Percentiles rank a stretch among this genome's conserved stretches.
phyloP scores from a whole-genome alignment of 225 moss, liverwort and hornwort genomes.

The Sphagnum tenellum region DNA sequence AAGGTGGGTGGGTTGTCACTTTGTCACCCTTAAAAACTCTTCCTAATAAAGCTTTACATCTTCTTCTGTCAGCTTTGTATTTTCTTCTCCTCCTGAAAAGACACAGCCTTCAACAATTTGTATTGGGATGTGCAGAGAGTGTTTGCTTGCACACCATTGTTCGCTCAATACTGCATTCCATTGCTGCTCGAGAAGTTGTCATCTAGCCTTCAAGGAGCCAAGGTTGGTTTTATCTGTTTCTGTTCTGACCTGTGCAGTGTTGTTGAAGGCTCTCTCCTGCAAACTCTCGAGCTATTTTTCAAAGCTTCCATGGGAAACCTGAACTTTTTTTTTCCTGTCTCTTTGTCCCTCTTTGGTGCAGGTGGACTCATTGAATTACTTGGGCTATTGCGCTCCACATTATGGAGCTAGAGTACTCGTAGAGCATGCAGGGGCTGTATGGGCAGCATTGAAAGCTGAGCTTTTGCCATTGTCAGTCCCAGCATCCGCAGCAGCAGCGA shows the following conservation, averaged over 20 bases:
- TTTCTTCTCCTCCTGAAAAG: no score
- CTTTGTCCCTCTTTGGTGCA: slow-evolving; percentile 15
- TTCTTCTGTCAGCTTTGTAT: no score
- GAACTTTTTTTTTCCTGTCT: neutral
- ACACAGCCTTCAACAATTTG: no score
- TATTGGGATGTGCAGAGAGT: slow-evolving; percentile 26
- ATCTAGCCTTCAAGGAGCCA: slow-evolving; percentile 60
- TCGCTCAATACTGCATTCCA: slow-evolving; percentile 62
- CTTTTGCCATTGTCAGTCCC: slow-evolving; percentile 34
- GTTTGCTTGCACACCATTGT: slow-evolving; percentile 53
- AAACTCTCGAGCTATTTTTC: neutral
- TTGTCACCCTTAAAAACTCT: no score
- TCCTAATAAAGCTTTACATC: no score
- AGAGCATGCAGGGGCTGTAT: slow-evolving; percentile 33
- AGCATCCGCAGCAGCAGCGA: slow-evolving; percentile 15
- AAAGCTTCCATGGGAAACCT: neutral
- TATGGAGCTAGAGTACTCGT: slow-evolving; percentile 32
- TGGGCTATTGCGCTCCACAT: slow-evolving; percentile 51
- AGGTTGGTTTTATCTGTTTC: slow-evolving; percentile 34
- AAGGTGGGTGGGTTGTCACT: slow-evolving; percentile 23
- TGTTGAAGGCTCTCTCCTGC: neutral
- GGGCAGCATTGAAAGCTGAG: slow-evolving; percentile 60
- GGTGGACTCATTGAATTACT: slow-evolving; percentile 69
- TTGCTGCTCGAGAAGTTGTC: slow-evolving; percentile 72
- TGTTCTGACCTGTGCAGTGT: neutral